These are phyloP conservation scores for Postia placenta DNA, from an alignment of 768 basidiomycete species.

Conservation along the genomic window DNA sequence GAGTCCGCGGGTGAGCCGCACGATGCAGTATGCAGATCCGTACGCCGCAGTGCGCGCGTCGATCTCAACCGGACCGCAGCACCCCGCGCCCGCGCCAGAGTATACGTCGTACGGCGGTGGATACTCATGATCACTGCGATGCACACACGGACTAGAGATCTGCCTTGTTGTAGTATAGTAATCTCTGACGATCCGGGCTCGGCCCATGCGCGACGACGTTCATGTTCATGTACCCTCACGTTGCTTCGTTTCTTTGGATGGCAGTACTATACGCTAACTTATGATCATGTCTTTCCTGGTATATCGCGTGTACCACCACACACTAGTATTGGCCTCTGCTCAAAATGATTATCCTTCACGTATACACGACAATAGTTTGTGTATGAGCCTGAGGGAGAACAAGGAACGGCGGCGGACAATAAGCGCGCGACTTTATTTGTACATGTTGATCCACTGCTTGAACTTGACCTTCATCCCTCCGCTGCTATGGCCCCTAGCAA, in stretches of 20 bases:
- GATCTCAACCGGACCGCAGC: conserved; percentile 10
- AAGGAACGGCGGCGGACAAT: background rate
- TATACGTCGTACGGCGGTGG: conserved; percentile 9
- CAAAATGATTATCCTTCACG: no score
- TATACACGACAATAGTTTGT: no score
- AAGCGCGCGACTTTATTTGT: conserved; percentile 8
- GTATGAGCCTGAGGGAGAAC: no score
- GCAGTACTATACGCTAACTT: conserved; percentile 13
- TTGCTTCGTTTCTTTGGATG: background rate
- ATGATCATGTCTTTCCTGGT: conserved; percentile 5
- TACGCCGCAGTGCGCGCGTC: conserved; percentile 73
- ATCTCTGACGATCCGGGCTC: background rate
- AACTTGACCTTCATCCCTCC: conserved; percentile 8
- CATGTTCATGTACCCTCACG: background rate
- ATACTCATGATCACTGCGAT: background rate
- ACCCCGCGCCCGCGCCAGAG: conserved; percentile 6
- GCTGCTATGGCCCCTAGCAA: conserved; percentile 14
- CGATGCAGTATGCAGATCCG: conserved; percentile 89
- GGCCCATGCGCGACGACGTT: background rate
- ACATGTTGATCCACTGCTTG: conserved; percentile 10
- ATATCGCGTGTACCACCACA: background rate
- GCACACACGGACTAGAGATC: background rate
- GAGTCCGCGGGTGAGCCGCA: conserved; percentile 66
- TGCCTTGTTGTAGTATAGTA: background rate
- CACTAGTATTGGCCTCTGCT: no score